phyloP scores from a whole-genome alignment of 441 rosid genomes.

The Adansonia madagascariensis region DNA sequence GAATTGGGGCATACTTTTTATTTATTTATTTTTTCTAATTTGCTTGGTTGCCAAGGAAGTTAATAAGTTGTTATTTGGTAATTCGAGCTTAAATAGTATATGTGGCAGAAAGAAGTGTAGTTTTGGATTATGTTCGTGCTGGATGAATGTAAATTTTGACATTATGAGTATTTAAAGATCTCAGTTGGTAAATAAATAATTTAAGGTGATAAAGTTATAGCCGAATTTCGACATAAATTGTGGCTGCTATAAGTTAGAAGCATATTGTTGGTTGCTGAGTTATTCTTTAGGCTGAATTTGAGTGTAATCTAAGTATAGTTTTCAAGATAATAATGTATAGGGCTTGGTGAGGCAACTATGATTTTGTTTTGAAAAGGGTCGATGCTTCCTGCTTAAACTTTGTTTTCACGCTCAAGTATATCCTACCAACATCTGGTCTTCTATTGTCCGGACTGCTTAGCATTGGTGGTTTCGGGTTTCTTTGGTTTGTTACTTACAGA shows the following conservation, averaged over 20 bases:
- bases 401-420: background rate
- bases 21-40: background rate
- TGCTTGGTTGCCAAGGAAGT: background rate
- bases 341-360: background rate
- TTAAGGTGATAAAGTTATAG: background rate
- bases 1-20: background rate
- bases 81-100: background rate
- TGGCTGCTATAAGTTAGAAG: background rate
- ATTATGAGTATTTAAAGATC: background rate
- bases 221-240: background rate
- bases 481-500: background rate
- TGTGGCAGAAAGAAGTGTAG: background rate
- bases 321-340: background rate
- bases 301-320: background rate
- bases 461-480: background rate
- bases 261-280: background rate
- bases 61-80: background rate
- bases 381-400: too few species aligned
- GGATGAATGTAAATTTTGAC: background rate
- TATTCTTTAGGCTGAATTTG: background rate
- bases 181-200: background rate
- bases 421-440: background rate
- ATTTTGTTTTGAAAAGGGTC: background rate
- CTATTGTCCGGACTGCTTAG: background rate
- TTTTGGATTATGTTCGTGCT: background rate